These are phyloP conservation scores for Rhizophagus clarus DNA, from an alignment of 192 early-diverging fungal species.

Conservation along the genomic window DNA sequence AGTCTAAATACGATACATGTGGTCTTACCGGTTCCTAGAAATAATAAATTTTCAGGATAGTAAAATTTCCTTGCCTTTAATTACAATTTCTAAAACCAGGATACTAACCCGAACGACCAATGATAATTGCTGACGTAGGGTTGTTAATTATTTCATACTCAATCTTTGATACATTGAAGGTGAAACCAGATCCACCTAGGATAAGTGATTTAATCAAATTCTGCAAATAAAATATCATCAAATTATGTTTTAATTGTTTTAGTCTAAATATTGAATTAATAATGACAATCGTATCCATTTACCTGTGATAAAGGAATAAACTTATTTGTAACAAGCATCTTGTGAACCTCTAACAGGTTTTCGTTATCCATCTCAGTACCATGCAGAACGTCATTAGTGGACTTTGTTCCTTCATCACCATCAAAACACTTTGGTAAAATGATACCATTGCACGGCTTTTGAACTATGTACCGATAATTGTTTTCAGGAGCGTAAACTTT, in stretches of 20 bases:
- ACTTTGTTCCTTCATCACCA: background rate
- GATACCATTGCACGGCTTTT: background rate
- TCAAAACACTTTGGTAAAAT: constrained; percentile 19
- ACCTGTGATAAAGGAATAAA: constrained; percentile 13
- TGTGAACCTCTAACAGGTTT: background rate
- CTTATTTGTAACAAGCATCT: constrained; percentile 2
- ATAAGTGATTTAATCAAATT: constrained; percentile 26
- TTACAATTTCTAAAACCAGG: background rate
- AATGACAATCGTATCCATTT: background rate
- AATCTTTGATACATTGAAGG: constrained; percentile 20
- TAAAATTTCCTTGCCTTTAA: no score
- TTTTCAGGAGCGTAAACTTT: background rate
- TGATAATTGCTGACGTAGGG: constrained; percentile 16
- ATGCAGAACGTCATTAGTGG: background rate
- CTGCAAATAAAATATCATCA: background rate
- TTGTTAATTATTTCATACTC: constrained; percentile 26
- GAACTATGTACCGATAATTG: background rate
- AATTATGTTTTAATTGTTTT: background rate
- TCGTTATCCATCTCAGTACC: background rate
- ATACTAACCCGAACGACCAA: constrained; percentile 30
- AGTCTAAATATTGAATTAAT: background rate
- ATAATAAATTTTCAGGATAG: background rate
- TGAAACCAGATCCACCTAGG: constrained; percentile 2
- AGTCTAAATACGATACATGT: constrained; percentile 10
- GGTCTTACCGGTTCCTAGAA: constrained; percentile 23